A percentile compares a stretch with the other conserved stretches of the same genome.
These are phyloP conservation scores for Umbelopsis isabellina DNA, from an alignment of 192 early-diverging fungal genomes.

Conservation along the genomic window DNA sequence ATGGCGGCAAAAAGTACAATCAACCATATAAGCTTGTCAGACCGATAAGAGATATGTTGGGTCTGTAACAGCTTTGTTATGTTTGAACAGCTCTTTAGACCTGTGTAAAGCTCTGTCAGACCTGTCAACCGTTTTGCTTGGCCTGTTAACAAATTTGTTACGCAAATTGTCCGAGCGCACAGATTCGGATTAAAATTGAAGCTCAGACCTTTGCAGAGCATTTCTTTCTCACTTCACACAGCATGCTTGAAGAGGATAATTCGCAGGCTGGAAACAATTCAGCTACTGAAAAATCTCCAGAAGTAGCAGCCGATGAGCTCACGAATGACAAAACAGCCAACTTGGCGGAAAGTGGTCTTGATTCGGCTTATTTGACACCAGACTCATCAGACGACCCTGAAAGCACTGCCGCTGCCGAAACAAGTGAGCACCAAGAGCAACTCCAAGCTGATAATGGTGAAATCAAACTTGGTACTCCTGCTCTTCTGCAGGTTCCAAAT, in stretches of 20 bases:
- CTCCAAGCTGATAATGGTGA: neutral
- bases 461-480: neutral
- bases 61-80: too few relatives aligned
- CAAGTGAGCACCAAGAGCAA: neutral
- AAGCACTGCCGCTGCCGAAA: neutral
- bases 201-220: neutral
- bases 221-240: neutral
- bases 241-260: constrained; percentile 20
- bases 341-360: neutral
- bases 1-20: too few relatives aligned
- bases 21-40: too few relatives aligned
- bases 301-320: neutral
- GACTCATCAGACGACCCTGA: neutral
- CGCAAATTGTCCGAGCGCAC: constrained; percentile 15
- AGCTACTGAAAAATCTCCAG: neutral
- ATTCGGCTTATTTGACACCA: neutral
- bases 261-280: neutral
- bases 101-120: too few relatives aligned
- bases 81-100: too few relatives aligned
- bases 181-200: neutral
- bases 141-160: too few relatives aligned
- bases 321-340: neutral
- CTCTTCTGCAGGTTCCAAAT: constrained; percentile 2
- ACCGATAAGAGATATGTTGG: too few relatives aligned
- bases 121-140: too few relatives aligned